Evolutionary conservation across 306 rosid genomes (phyloP).

Genomic region (Rosa rugosa): DNA sequence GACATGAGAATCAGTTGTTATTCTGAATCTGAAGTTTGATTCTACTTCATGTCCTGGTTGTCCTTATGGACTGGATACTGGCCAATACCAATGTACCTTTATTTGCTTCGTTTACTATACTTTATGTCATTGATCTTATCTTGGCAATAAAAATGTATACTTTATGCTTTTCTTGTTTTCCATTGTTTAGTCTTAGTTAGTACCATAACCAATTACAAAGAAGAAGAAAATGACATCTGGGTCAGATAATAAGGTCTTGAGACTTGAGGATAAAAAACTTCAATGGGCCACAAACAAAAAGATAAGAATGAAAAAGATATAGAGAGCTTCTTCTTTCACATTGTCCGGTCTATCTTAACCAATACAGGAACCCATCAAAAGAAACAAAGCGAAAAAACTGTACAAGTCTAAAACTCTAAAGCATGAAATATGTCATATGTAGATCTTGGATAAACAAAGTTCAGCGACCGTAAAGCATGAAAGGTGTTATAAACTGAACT

Average conservation of each 20-base stretch:
- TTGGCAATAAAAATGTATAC: background rate
- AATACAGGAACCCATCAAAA: background rate
- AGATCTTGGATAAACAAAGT: too few species aligned
- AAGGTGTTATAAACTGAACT: too few species aligned
- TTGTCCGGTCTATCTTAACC: background rate
- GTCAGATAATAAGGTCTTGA: background rate
- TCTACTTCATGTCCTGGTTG: slow-evolving; percentile 1
- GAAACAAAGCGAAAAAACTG: background rate
- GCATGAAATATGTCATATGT: background rate
- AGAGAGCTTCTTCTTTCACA: background rate
- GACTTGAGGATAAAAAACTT: background rate
- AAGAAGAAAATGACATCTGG: background rate
- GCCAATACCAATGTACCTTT: background rate
- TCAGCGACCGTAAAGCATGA: too few species aligned
- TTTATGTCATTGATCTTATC: slow-evolving; percentile 11
- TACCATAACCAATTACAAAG: background rate
- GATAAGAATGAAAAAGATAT: background rate
- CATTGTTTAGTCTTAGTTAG: background rate
- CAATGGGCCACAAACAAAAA: background rate
- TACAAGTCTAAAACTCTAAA: background rate
- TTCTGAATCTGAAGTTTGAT: slow-evolving; percentile 13
- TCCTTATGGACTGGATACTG: background rate
- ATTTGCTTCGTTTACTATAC: slow-evolving; percentile 1
- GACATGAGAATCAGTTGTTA: slow-evolving; percentile 9
- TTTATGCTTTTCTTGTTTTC: slow-evolving; percentile 9